These are phyloP conservation scores for Geotrichum restrictum DNA, from an alignment of 1,139 yeast species.

Conservation along the genomic window DNA sequence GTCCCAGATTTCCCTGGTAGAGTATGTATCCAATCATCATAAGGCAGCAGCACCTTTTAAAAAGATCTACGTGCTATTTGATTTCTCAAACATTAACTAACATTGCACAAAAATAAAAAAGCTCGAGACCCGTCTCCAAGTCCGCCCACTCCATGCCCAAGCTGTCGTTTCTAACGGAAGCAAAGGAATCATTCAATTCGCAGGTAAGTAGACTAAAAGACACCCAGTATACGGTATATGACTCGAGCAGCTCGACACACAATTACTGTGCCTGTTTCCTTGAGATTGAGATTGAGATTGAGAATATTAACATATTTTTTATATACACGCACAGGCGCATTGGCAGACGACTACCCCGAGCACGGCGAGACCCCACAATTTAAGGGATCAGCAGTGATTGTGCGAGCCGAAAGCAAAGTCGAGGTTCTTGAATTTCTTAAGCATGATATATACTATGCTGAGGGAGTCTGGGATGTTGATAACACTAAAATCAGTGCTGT, in stretches of 20 bases:
- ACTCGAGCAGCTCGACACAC: too few species aligned
- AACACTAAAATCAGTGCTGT: constrained; percentile 57
- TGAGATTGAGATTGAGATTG: too few species aligned
- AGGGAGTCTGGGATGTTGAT: constrained; percentile 75
- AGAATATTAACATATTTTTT: too few species aligned
- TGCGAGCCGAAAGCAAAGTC: constrained; percentile 60
- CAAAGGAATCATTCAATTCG: background rate
- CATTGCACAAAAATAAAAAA: too few species aligned
- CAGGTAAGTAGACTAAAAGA: background rate
- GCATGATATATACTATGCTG: constrained; percentile 57
- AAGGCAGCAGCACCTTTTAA: background rate
- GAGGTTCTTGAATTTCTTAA: constrained; percentile 62
- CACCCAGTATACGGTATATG: too few species aligned
- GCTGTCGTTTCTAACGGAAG: constrained; percentile 2
- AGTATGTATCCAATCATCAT: background rate
- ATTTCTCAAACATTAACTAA: too few species aligned
- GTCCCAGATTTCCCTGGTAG: constrained; percentile 18
- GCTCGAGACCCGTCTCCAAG: constrained; percentile 11
- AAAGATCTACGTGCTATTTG: too few species aligned
- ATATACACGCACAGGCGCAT: constrained; percentile 7
- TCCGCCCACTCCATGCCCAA: constrained; percentile 7
- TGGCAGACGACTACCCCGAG: constrained; percentile 39
- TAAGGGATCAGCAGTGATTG: constrained; percentile 65
- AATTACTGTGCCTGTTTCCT: too few species aligned
- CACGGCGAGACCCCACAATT: constrained; percentile 48